Evolutionary conservation across 73 alveolate genomes (phyloP).

Genomic region (Breviolum minutum): DNA sequence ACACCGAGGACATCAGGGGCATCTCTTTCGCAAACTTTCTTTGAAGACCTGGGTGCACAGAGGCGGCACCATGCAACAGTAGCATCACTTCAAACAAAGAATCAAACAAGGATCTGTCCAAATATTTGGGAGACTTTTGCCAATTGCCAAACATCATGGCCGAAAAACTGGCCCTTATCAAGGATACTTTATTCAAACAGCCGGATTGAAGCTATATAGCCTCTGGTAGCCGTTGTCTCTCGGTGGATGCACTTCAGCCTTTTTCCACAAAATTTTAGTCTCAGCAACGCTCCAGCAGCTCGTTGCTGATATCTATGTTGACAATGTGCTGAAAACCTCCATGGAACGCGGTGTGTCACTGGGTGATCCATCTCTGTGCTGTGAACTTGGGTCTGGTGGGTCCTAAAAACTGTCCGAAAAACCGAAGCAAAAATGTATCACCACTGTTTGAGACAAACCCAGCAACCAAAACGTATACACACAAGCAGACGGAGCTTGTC

Average conservation of each 20-base stretch:
- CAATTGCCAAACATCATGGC: no score
- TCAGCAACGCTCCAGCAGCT: slow-evolving; percentile 15
- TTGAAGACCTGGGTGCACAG: neutral
- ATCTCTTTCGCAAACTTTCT: neutral
- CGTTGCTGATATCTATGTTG: slow-evolving; percentile 66
- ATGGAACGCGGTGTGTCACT: neutral
- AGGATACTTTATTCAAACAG: neutral
- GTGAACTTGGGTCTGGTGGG: neutral
- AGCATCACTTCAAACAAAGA: no score
- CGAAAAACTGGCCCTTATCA: neutral
- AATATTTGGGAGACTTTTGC: no score
- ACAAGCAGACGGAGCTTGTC: neutral
- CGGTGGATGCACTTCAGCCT: no score
- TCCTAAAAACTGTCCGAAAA: no score
- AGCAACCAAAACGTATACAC: no score
- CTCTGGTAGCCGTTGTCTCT: no score
- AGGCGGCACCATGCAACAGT: no score
- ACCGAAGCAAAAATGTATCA: neutral
- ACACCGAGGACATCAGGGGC: neutral
- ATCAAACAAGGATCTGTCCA: no score
- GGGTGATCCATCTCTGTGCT: no score
- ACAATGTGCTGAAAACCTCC: slow-evolving; percentile 52
- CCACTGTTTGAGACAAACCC: no score
- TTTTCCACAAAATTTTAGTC: neutral
- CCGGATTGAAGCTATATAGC: neutral